Evolutionary conservation across 805 yeast species (phyloP), one percentile per base, ranked within the genome.

Genomic region (Ogataea parapolymorpha): DNA sequence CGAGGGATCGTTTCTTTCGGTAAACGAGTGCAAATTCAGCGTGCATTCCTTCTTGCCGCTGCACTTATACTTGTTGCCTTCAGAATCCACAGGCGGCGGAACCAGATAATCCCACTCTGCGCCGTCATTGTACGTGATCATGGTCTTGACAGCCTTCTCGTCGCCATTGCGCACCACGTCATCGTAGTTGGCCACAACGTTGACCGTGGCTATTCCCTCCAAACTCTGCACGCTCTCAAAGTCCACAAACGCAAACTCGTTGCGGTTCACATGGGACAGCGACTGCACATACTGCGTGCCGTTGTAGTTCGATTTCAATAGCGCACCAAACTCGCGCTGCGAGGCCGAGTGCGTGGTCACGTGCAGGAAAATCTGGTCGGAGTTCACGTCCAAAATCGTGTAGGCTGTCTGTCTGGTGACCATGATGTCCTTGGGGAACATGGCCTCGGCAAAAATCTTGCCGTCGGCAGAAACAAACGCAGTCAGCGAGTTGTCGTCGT

Each of bases 121-220:
- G 42, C 96, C 99, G 61, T 93, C 97, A 60, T 88, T 88, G 56
- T 82, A 87, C 0, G 97, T 78, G 40, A 90, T 85, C 61, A 69
- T 72, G 0, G 96, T 75, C 58, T 79, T 80, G 44, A 91, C 61
- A 48, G 69, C 61, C 61, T 90, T 90, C 1, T 53, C 49, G 6
- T 53, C 59, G 4, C 44, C 50, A 2, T 46, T 44, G 1, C 42
- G 28, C 7, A 26, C 27, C 3, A 74, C 74, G 6, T 73, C 74
- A 1, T 66, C 62, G 0, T 74, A 61, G 51, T 85, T 85, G 7
- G 63, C 46, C 3, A 90, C 95, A 4, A 75, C 66, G 60, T 91
- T 91, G 15, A 84, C 75, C 7, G 90, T 50, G 1, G 87, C 72
- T 2, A 89, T 81, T 31, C 99, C 99, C 62, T 91, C 97, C 14